Evolutionary conservation across 2,329 filamentous ascomycete species (phyloP).

Genomic region (Aspergillus ochraceus): DNA sequence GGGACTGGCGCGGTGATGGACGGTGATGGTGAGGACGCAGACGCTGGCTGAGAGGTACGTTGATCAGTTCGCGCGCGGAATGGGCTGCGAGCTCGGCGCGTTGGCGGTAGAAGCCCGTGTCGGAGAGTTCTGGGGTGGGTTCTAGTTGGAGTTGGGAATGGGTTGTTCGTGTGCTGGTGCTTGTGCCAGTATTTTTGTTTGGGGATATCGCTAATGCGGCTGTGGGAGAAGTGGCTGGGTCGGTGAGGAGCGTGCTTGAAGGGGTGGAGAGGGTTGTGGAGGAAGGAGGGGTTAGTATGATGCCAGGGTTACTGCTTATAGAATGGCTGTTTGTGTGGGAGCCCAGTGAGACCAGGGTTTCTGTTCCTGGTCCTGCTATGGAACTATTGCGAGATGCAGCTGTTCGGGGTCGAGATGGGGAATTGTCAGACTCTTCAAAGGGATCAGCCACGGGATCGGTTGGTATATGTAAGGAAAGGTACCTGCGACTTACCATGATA

Average conservation of each 20-base stretch:
- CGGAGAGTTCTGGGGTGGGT: conserved; percentile 26
- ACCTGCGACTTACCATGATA: background rate
- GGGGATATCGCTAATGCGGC: background rate
- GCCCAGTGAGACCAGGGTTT: background rate
- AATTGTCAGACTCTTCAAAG: background rate
- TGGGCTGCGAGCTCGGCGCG: conserved; percentile 27
- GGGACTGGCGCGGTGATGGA: background rate
- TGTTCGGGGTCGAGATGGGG: background rate
- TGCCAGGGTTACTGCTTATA: background rate
- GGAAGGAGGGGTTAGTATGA: background rate
- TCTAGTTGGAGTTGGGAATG: background rate
- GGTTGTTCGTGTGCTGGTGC: background rate
- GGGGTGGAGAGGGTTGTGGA: background rate
- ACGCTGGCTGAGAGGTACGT: conserved; percentile 19
- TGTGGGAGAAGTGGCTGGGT: background rate
- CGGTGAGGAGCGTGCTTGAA: background rate
- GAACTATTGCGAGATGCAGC: background rate
- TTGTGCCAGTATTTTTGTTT: background rate
- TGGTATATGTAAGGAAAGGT: background rate
- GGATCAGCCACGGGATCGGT: background rate
- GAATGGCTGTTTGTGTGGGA: background rate
- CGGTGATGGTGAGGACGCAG: conserved; percentile 1
- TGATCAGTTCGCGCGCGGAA: conserved; percentile 31
- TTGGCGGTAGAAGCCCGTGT: conserved; percentile 28
- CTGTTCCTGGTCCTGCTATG: background rate